These are phyloP conservation scores for Monosporascus sp. DNA, from an alignment of 2,329 filamentous ascomycete species.

Conservation along the genomic window DNA sequence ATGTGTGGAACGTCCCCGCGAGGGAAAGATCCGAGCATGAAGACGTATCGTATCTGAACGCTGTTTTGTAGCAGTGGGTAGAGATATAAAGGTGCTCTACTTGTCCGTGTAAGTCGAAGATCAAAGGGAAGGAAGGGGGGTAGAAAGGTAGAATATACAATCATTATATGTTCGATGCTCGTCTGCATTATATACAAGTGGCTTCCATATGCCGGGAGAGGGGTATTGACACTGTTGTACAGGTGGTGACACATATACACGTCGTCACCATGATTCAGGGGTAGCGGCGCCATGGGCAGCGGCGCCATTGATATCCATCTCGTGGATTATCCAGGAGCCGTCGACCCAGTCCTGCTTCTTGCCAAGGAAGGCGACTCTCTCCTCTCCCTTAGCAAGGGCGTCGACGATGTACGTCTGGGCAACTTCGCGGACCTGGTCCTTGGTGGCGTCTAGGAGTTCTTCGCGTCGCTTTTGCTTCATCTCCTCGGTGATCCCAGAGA, in stretches of 20 bases:
- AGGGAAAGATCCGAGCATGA: conserved; percentile 34
- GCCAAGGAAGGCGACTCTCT: conserved; percentile 70
- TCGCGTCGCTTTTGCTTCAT: conserved; percentile 85
- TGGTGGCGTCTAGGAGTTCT: conserved; percentile 78
- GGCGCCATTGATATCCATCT: conserved; percentile 60
- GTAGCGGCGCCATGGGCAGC: conserved; percentile 22
- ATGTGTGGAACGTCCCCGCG: conserved; percentile 8
- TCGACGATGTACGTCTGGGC: conserved; percentile 80
- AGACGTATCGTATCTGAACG: conserved; percentile 65
- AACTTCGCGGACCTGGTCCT: conserved; percentile 71
- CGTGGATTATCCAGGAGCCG: conserved; percentile 65
- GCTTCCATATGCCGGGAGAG: conserved; percentile 24
- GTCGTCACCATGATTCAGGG: conserved; percentile 14
- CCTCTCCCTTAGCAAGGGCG: conserved; percentile 51
- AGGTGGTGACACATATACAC: conserved; percentile 18
- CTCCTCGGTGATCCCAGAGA: conserved; percentile 77
- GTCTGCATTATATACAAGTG: conserved; percentile 9
- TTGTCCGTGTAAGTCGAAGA: not conserved
- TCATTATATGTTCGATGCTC: not conserved
- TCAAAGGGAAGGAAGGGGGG: not conserved
- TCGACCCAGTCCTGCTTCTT: conserved; percentile 78
- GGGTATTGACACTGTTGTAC: conserved; percentile 33
- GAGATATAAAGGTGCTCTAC: not conserved
- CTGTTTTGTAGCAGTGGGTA: conserved; percentile 18
- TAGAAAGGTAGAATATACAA: not conserved